These are phyloP conservation scores for Monilinia aucupariae DNA, from an alignment of 2,329 filamentous ascomycete species.

Conservation along the genomic window DNA sequence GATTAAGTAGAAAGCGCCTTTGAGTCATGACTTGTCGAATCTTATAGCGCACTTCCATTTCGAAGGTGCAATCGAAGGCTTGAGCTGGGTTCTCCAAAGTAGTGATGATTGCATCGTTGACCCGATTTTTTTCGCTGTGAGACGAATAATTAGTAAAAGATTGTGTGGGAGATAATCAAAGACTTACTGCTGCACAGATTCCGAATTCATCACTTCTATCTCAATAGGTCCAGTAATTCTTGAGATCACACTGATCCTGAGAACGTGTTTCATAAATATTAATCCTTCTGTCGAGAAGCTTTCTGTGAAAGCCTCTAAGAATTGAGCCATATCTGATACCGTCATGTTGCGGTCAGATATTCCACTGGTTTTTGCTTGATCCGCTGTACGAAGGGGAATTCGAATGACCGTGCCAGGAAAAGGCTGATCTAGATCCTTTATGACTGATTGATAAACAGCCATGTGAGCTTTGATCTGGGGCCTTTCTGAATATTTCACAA, in stretches of 20 bases:
- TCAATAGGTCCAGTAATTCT: conserved; percentile 13
- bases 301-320: conserved; percentile 28
- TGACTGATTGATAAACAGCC: conserved; percentile 30
- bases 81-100: conserved; percentile 14
- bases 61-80: conserved; percentile 25
- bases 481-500: conserved; percentile 27
- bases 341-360: conserved; percentile 30
- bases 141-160: too few relatives aligned
- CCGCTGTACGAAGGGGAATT: conserved; percentile 33
- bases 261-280: conserved; percentile 35
- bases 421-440: conserved; percentile 20
- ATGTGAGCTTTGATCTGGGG: conserved; percentile 33
- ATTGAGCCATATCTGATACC: conserved; percentile 28
- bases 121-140: conserved; percentile 23
- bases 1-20: conserved; percentile 31
- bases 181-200: conserved; percentile 24
- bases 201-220: conserved; percentile 21
- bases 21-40: conserved; percentile 1
- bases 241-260: conserved; percentile 25
- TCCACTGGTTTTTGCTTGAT: conserved; percentile 29
- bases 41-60: conserved; percentile 16
- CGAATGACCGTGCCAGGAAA: conserved; percentile 36
- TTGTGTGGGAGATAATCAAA: too few relatives aligned
- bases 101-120: conserved; percentile 23
- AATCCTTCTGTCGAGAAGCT: conserved; percentile 33